These are phyloP conservation scores for Petasospora fabianii DNA, from an alignment of 1,139 yeast species.

Conservation along the genomic window DNA sequence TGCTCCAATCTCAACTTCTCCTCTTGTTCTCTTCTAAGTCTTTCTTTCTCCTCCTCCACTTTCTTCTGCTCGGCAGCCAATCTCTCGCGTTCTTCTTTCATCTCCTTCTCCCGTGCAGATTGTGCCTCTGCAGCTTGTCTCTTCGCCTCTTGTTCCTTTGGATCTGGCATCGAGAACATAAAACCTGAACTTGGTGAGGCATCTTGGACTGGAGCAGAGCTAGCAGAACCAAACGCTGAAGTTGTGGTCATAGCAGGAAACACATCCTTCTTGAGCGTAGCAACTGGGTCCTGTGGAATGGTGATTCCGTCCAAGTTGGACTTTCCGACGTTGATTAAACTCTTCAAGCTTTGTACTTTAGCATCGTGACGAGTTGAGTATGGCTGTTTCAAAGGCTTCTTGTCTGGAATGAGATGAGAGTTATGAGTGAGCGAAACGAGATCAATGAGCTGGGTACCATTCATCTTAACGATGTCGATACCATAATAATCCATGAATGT, in stretches of 20 bases:
- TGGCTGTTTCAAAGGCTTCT: constrained; percentile 47
- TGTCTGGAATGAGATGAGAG: constrained; percentile 42
- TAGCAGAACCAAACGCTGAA: background rate
- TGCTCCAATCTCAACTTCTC: background rate
- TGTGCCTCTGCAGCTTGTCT: background rate
- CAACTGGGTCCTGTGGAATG: background rate
- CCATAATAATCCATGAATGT: constrained; percentile 65
- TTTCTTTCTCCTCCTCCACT: constrained; percentile 3
- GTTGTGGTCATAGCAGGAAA: background rate
- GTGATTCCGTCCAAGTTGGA: constrained; percentile 24
- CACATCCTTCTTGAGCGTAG: background rate
- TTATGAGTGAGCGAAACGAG: constrained; percentile 50
- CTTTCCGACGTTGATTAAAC: constrained; percentile 35
- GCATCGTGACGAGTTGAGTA: constrained; percentile 51
- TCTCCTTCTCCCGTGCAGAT: constrained; percentile 5
- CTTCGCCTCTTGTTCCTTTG: constrained; percentile 1
- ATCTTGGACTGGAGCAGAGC: too few species aligned
- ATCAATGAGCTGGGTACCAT: constrained; percentile 46
- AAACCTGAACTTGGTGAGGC: background rate
- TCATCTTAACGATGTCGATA: constrained; percentile 43
- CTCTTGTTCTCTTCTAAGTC: background rate
- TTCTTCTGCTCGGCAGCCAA: background rate
- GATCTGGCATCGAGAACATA: background rate
- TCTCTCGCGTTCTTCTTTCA: constrained; percentile 7
- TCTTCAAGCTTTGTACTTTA: constrained; percentile 33